Evolutionary conservation across 306 rosid genomes (phyloP).

Genomic region (Prunus mume): DNA sequence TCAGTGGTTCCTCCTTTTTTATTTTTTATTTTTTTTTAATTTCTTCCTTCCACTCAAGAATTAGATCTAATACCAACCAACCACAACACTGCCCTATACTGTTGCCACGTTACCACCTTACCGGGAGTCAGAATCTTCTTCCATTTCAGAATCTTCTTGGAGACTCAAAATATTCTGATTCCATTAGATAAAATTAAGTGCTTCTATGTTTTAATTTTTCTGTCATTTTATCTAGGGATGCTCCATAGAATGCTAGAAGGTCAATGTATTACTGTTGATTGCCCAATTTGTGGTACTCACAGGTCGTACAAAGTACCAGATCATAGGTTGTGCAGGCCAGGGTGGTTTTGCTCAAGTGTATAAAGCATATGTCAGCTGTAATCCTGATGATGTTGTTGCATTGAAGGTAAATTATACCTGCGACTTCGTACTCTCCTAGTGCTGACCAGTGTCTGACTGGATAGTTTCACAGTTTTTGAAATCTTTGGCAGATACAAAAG

Average conservation of each 20-base stretch:
- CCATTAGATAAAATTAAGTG: background rate
- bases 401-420: slow-evolving; percentile 53
- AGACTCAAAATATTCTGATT: background rate
- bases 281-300: slow-evolving; percentile 27
- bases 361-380: slow-evolving; percentile 62
- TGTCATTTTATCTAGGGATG: background rate
- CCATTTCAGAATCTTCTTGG: background rate
- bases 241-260: background rate
- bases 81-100: background rate
- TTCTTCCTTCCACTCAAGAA: background rate
- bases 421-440: background rate
- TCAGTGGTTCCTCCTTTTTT: background rate
- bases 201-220: background rate
- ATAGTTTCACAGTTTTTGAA: slow-evolving; percentile 13
- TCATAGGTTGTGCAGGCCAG: slow-evolving; percentile 89
- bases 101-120: background rate
- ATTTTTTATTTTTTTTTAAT: background rate
- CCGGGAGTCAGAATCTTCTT: background rate
- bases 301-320: slow-evolving; percentile 89
- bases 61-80: background rate
- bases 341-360: slow-evolving; percentile 95
- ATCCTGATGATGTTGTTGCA: slow-evolving; percentile 78
- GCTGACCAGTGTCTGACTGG: slow-evolving; percentile 13
- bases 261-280: slow-evolving; percentile 15
- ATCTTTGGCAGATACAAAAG: slow-evolving; percentile 66